Evolutionary conservation across 2,329 filamentous ascomycete genomes (phyloP), one percentile per base, ranked within the genome.

Genomic region (Colletotrichum abscissum): DNA sequence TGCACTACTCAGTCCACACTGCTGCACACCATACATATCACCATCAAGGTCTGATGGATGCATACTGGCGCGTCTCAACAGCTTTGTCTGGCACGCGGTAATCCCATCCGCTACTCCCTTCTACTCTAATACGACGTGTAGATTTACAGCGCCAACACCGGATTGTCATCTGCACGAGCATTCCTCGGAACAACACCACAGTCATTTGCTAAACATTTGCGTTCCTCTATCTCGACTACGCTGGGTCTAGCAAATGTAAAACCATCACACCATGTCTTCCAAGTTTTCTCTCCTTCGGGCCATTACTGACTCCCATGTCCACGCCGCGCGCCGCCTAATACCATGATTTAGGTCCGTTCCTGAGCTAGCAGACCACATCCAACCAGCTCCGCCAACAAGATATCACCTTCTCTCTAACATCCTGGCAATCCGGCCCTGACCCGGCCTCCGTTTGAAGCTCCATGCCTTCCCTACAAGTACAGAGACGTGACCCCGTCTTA

Each of bases 261-360:
- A 49, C 19, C 19, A 49, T 49, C 11, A 63, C 24, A 49, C 42
- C 42, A 49, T 49, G 42, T 22, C 42, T 33, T 33, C 38, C 59
- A 49, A 26, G 42, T 63, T 63, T 52, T 22, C 12, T 11, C 60
- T 16, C 22, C 24, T 28, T 35, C 33, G 33, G 6, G 12, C 9
- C 58, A 62, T 46, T 30, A 22, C 19, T 49, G 19, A 49, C 42
- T 56, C 26, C 54, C 54, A 56, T 56, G 54, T 56, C 24, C 24
- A 35, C n/a, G 49, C 59, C 49, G 46, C 9, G 38, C 11, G 24
- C 66, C 65, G 38, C 58, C 54, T 56, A 33, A 55, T 60, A 46
- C 54, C 28, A n/a, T 55, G 35, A 30, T 59, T 62, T 62, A 46
- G 70, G 24, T 35, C 70, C 55, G 60, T 70, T 73, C 70, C 67